These are phyloP conservation scores for Puccinia novopanici DNA, from an alignment of 1,284 basidiomycete species.

Conservation along the genomic window DNA sequence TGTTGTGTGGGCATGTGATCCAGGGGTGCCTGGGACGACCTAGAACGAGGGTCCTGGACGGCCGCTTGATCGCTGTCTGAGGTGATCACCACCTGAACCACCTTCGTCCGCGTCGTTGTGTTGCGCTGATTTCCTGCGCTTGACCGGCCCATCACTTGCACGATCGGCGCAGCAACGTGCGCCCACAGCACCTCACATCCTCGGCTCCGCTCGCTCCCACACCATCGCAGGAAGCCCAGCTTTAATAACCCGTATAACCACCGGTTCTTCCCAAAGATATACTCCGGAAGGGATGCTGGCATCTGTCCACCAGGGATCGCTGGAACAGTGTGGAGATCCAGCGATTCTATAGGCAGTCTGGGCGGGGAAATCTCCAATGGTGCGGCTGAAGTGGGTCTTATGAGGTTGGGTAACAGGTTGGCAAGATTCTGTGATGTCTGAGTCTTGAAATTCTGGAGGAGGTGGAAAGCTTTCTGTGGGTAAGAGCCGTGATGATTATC, in stretches of 20 bases:
- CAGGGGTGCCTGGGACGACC: no score
- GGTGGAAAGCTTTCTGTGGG: not conserved
- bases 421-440: not conserved
- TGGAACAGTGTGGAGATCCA: not conserved
- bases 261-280: not conserved
- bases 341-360: not conserved
- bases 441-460: slow-evolving; percentile 5
- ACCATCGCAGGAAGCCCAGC: slow-evolving; percentile 24
- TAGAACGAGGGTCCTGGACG: no score
- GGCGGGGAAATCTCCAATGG: not conserved
- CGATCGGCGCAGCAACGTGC: not conserved
- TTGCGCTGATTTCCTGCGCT: not conserved
- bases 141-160: slow-evolving; percentile 2
- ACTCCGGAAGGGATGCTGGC: not conserved
- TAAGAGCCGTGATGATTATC: slow-evolving; percentile 6
- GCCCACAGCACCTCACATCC: slow-evolving; percentile 24
- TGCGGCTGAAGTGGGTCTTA: not conserved
- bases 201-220: not conserved
- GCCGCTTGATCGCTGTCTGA: not conserved
- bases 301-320: not conserved
- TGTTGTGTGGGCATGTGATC: no score
- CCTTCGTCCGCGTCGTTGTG: not conserved
- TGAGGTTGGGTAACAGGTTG: slow-evolving; percentile 12
- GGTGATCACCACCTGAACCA: slow-evolving; percentile 4
- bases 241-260: not conserved